Base-by-base conservation (phyloP, 2,329 filamentous ascomycete genomes). In the Cytospora piceicola region DNA sequence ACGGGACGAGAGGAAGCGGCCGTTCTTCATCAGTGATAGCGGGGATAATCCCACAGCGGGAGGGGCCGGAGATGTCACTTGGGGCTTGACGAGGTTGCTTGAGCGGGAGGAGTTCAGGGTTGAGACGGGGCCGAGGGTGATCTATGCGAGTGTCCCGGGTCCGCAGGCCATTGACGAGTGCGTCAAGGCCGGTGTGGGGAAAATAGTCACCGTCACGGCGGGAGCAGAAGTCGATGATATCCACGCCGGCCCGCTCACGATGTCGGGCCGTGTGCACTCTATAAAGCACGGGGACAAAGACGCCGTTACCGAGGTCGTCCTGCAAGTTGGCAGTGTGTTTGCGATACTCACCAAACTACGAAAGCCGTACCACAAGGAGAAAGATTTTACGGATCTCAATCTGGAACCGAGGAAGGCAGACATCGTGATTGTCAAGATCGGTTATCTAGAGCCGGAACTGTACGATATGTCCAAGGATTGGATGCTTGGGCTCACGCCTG, bases 31-130 rank as follows among this genome's bases (percentile, higher is more conserved):
- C 64, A 85, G 82, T 0, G 83, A 85, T 71, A 85, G 82, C 1
- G 83, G 83, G 0, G 83, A 85, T 65, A 85, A 85, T 60, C 83
- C 83, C 8, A 85, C 83, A 0, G 83, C 83, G 1, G 83, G 83
- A 6, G 83, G 82, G 0, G 81, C 82, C 0, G 83, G 83, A 0
- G 82, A 85, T 68, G 79, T 85, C 20, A 84, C 82, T 0, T 85
- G 82, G 81, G 80, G 81, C 0, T 70, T 85, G 6, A 77, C 77
- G 0, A 74, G 78, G 58, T 71, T 85, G 20, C 76, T 85, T 11
- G 74, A 72, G 20, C 76, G 82, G 4, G 73, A 79, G 0, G 82
- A 84, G 68, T 81, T 85, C 57, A 74, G 77, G 58, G 62, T 73
- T 0, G 61, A 71, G 0, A 70, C 75, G 0, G 78, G 78, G 0